Base-by-base conservation (phyloP, 192 early-diverging fungal species). In the Coemansia erecta region DNA sequence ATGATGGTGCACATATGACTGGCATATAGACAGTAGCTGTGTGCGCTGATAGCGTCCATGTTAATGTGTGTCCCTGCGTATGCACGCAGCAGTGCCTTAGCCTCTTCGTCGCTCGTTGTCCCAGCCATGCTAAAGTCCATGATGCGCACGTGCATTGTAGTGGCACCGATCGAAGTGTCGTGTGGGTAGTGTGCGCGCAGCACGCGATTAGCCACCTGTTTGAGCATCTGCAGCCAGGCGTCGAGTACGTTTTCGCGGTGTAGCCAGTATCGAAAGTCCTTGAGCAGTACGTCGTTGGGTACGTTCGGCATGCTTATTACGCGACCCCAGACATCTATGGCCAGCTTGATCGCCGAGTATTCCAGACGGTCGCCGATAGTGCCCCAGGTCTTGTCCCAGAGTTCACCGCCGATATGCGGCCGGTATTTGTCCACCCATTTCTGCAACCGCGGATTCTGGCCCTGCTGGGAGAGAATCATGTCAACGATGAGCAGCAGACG, bases 291-390 rank as follows among this genome's bases (percentile, higher is more conserved):
- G 0, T 52, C 19, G 24, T 61, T 44, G 2, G 56, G 19, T 8
- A 44, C 40, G 33, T 53, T 51, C 4, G 12, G 15, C 53, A 49
- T 64, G 47, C 35, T 56, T 18, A 40, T 40, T 9, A 64, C 39
- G 8, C 66, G 58, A 37, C 66, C 59, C 76, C 76, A 72, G 8
- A 79, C 63, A 18, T 72, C 76, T 17, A 72, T 54, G 6, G 60
- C 56, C 15, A 79, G 66, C 50, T 79, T 72, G 42, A 79, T 59
- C 10, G 63, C 76, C 7, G 28, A 58, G 35, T 46, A 45, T 40
- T 79, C 76, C 15, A 79, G 70, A 19, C 70, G 66, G 22, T 79
- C 70, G 48, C 76, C 76, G 10, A 79, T 65, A 2, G 59, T 79
- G 0, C 54, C 66, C 76, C 76, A 79, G 0, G 76, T 79, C 45